Conservation (phyloP, 2,329 filamentous ascomycete genomes). For the Epichloe coenophiala region DNA sequence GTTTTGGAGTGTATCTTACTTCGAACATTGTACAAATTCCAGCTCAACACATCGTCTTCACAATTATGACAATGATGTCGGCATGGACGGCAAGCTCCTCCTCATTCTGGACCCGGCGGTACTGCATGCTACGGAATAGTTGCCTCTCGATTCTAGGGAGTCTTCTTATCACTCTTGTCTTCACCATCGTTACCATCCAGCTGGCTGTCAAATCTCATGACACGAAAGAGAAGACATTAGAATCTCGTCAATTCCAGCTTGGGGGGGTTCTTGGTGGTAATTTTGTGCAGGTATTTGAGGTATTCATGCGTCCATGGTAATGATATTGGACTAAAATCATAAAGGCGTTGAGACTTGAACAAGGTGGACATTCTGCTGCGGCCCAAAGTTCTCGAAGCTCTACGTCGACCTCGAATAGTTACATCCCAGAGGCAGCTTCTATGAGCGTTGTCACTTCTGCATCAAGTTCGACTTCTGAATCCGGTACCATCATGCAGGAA, state of each 20-base stretch:
- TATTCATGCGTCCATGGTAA: background rate
- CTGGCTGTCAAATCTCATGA: background rate
- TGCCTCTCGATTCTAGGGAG: background rate
- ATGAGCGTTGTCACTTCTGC: background rate
- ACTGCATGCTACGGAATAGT: background rate
- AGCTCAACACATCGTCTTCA: background rate
- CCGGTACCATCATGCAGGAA: background rate
- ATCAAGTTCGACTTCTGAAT: background rate
- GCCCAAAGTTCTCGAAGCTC: background rate
- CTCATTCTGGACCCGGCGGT: background rate
- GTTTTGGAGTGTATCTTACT: constrained; percentile 14
- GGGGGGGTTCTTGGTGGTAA: constrained; percentile 9
- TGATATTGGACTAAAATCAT: background rate
- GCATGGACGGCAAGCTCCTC: background rate
- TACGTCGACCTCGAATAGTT: background rate
- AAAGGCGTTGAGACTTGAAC: background rate
- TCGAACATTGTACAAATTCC: background rate
- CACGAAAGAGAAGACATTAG: background rate
- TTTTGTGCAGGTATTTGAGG: constrained; percentile 6
- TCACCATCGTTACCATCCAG: constrained; percentile 4
- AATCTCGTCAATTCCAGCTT: constrained; percentile 14
- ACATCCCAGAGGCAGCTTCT: background rate
- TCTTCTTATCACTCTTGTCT: constrained; percentile 3
- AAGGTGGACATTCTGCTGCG: background rate
- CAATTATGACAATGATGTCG: background rate